phyloP scores from a whole-genome alignment of 345 rosid species.

The Trapa bicornis region DNA sequence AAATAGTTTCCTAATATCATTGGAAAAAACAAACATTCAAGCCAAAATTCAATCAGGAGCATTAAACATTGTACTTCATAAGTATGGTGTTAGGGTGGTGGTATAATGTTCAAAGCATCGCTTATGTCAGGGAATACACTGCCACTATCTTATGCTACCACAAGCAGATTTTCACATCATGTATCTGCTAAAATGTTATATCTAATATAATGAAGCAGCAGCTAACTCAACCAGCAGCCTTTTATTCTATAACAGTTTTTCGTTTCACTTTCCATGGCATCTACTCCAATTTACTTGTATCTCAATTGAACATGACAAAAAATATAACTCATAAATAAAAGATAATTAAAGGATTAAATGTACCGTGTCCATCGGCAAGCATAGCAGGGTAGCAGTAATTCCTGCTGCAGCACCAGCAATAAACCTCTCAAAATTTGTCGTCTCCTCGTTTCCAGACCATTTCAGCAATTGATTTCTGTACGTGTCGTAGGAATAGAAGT shows the following conservation, averaged over 20 bases:
- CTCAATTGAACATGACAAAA: not conserved
- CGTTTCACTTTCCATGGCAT: not conserved
- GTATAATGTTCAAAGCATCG: no score
- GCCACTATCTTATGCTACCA: not conserved
- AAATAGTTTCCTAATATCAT: not conserved
- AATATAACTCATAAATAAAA: not conserved
- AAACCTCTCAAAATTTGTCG: constrained; percentile 78
- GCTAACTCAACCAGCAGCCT: not conserved
- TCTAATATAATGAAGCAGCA: not conserved
- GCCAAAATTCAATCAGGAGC: not conserved
- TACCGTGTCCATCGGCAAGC: constrained; percentile 96
- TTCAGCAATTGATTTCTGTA: constrained; percentile 60
- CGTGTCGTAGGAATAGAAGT: constrained; percentile 82
- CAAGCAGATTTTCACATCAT: not conserved
- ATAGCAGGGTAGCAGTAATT: constrained; percentile 74
- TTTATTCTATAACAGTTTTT: not conserved
- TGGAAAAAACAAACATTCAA: not conserved
- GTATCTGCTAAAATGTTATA: not conserved
- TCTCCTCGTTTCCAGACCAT: constrained; percentile 53
- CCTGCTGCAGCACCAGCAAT: constrained; percentile 95
- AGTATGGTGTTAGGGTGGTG: no score
- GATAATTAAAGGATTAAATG: constrained; percentile 13
- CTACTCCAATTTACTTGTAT: not conserved
- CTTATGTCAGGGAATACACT: no score
- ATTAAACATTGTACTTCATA: no score